These are phyloP conservation scores for Salix brachista DNA, from an alignment of 345 rosid genomes.

Conservation along the genomic window DNA sequence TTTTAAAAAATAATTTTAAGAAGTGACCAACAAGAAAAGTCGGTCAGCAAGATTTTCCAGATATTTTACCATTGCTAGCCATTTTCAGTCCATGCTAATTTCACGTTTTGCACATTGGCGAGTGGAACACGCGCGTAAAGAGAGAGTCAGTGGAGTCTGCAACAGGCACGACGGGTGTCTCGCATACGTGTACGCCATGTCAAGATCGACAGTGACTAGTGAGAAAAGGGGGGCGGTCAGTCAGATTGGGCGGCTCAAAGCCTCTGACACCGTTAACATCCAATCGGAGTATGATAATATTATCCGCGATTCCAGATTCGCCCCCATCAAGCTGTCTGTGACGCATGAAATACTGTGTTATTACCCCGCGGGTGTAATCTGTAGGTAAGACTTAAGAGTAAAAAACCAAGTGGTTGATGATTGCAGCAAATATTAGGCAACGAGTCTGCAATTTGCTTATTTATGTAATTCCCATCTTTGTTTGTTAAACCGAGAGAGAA, in stretches of 20 bases:
- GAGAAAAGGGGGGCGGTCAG: neutral
- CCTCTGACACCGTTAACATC: neutral
- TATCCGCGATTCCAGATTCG: neutral
- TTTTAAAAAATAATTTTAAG: no score
- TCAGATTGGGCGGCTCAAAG: slow-evolving; percentile 15
- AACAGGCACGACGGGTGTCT: neutral
- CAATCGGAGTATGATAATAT: neutral
- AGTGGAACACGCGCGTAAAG: neutral
- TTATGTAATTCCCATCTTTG: neutral
- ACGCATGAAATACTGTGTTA: neutral
- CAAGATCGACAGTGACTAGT: neutral
- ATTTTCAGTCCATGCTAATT: neutral
- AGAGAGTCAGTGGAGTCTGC: neutral
- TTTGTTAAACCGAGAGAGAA: neutral
- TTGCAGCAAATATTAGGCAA: neutral
- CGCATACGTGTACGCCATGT: neutral
- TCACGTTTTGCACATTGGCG: neutral
- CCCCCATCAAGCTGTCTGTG: neutral
- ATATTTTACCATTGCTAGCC: neutral
- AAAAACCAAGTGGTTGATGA: neutral
- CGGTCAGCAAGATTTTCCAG: no score
- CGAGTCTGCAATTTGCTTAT: neutral
- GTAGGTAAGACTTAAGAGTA: no score
- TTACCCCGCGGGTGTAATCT: no score
- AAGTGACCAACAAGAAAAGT: no score